Evolutionary conservation across 2,329 filamentous ascomycete species (phyloP), one percentile per base, ranked within the genome.

Genomic region (Xylariaceae sp.): DNA sequence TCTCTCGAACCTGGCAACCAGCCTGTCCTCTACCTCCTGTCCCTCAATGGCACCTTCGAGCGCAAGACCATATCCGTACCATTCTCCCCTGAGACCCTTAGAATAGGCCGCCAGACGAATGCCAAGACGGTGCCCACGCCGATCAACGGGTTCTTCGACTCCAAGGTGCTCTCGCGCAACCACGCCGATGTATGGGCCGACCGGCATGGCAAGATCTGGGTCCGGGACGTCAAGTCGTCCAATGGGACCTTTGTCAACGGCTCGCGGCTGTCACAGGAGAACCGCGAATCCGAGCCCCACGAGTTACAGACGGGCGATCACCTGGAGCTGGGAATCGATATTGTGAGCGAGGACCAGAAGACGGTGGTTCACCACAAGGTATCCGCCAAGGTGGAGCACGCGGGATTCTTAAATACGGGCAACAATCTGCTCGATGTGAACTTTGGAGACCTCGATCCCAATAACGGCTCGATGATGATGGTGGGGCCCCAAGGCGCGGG

Each of bases 191-290:
- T 98, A 23, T 96, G 88, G 78, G 88, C 92, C 15, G 74, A 78
- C 42, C 60, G 68, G 34, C 80, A 84, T 42, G 89, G 89, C 33
- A 94, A 94, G 56, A 83, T 98, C 27, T 96, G 81, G 75, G 96
- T 98, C 47, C 78, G 89, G 37, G 92, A 98, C 61, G 84, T 98
- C 49, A 98, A 96, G 61, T 96, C 92, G 0, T 98, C 92, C 25
- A 98, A 98, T 56, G 92, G 92, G 38, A 98, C 92, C 1, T 98
- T 98, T 59, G 90, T 98, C 47, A 98, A 98, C 52, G 88, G 88
- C 14, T 77, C 83, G 35, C 80, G 92, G 19, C 61, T 98, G 39
- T 96, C 92, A 2, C 85, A 80, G 34, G 92, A 98, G 58, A 98
- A 95, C 52, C 79, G 89, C 48, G 92, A 98, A 60, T 96, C 90